Base-by-base conservation (phyloP, 257 asterid species). In the Fraxinus quadrangulata region DNA sequence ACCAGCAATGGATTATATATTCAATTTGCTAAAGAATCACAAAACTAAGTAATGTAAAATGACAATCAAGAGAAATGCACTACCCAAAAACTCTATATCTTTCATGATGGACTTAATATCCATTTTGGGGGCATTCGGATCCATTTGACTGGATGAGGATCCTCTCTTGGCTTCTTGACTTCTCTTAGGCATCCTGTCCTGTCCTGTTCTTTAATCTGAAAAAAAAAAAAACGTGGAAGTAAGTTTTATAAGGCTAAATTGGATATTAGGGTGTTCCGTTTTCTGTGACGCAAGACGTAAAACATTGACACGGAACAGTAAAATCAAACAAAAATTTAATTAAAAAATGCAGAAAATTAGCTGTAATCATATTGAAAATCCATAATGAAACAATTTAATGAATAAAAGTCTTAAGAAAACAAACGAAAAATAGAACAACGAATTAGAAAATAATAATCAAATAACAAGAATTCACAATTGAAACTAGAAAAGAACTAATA, bases 61-160 rank as follows among this genome's bases (percentile, higher is more conserved):
- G n/a, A 30, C 73, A 66, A 13, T 67, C 37, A 51, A 37, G 67
- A 37, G 39, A 65, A 40, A n/a, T 5, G 21, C 33, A 68, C 59
- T 86, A 89, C 97, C 94, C 76, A 89, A 56, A 80, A 79, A 84
- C 76, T 91, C 87, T 24, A 88, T 87, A 75, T 91, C 97, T 83
- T 88, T 91, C 75, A 87, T 69, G 49, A 88, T 90, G 59, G 92
- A 86, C 83, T 75, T 82, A 82, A 92, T 82, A 75, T 89, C 89
- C 84, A 88, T 78, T 83, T 23, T 82, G 5, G 73, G 84, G 45
- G 72, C 85, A 49, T 77, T 84, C 28, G 67, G 5, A 76, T 84
- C 90, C 81, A 5, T 77, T 45, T 66, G 61, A 16, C 76, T 33
- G 30, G 85, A 72, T 16, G 89, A 75, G 17, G 89, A 67, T 77